phyloP scores from a whole-genome alignment of 2,329 filamentous ascomycete species.

The Ophiostoma sp. region DNA sequence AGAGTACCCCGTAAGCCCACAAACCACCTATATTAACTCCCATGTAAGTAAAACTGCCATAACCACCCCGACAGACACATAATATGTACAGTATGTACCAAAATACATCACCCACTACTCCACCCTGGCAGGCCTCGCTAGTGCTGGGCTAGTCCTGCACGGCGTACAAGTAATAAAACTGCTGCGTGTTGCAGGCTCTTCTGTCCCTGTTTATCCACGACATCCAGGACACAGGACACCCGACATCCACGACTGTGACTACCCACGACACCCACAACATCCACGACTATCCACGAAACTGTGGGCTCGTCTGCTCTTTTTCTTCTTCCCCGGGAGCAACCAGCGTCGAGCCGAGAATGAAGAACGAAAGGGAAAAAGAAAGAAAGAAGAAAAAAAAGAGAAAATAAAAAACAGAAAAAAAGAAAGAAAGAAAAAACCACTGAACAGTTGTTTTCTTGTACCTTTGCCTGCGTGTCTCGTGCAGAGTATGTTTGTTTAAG shows the following conservation, averaged over 20 bases:
- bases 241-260: too few species aligned
- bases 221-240: too few species aligned
- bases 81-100: background rate
- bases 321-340: constrained; percentile 8
- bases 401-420: background rate
- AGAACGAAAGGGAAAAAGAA: background rate
- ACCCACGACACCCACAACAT: background rate
- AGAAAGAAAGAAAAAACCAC: background rate
- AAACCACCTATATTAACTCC: background rate
- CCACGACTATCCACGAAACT: background rate
- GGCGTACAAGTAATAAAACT: constrained; percentile 26
- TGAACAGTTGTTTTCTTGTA: background rate
- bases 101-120: constrained; percentile 17
- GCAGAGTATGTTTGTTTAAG: constrained; percentile 6
- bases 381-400: background rate
- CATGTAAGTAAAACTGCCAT: background rate
- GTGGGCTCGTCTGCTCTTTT: constrained; percentile 11
- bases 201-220: background rate
- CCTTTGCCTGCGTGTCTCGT: background rate
- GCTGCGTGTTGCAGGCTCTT: constrained; percentile 13
- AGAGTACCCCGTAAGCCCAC: background rate
- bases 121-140: constrained; percentile 21
- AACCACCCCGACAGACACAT: background rate
- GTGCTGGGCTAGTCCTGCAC: constrained; percentile 25
- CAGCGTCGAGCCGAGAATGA: background rate